Evolutionary conservation across 768 basidiomycete species (phyloP).

Genomic region (Lentinula sp.): DNA sequence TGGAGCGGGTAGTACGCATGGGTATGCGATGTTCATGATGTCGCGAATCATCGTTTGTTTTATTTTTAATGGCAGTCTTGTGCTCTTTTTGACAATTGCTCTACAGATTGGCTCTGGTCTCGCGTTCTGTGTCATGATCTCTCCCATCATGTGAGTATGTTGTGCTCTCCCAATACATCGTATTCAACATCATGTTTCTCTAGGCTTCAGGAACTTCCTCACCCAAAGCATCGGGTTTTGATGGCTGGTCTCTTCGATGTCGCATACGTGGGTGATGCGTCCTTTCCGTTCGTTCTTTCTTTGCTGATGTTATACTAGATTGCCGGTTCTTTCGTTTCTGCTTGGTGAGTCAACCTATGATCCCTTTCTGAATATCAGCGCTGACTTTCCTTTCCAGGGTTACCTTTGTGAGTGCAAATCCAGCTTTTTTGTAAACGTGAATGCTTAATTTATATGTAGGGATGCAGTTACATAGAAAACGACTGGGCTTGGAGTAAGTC

Average conservation of each 20-base stretch:
- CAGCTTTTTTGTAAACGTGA: not conserved
- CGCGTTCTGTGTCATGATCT: conserved; percentile 4
- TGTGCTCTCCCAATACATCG: not conserved
- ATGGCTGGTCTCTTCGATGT: conserved; percentile 7
- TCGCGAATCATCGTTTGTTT: conserved; percentile 4
- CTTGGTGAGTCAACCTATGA: not conserved
- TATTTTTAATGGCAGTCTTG: not conserved
- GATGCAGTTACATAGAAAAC: conserved; percentile 3
- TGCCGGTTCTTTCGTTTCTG: conserved; percentile 1
- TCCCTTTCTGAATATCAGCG: not conserved
- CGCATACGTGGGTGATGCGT: not conserved
- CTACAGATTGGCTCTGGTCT: conserved; percentile 2
- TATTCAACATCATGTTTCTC: not conserved
- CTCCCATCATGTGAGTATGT: conserved; percentile 1
- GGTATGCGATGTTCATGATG: conserved; percentile 8
- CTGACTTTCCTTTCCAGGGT: not conserved
- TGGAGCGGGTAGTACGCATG: not conserved
- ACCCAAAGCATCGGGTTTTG: conserved; percentile 1
- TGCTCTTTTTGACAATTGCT: not conserved
- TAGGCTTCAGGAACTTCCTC: conserved; percentile 6
- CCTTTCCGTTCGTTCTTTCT: not conserved
- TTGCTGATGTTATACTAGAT: not conserved
- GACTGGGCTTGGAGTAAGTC: conserved; percentile 5
- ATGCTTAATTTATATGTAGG: not conserved
- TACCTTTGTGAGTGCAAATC: not conserved